Evolutionary conservation across 805 yeast species (phyloP), one percentile per base, ranked within the genome.

Genomic region (Candida suzukii): DNA sequence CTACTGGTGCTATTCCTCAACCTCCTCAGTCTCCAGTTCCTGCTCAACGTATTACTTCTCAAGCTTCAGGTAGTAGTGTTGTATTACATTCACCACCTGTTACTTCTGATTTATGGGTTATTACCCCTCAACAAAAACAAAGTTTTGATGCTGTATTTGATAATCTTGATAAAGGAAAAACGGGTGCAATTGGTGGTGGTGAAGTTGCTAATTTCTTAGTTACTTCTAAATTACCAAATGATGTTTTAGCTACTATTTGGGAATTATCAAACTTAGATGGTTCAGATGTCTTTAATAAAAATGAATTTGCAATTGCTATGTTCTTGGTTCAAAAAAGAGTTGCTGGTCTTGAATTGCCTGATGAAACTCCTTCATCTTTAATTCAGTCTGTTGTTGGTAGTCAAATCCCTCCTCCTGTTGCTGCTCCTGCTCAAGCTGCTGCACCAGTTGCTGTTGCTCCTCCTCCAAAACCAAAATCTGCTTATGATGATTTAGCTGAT

Each of bases 281-380:
- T 60, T 78, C 85, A 35, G 97, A 96, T 21, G 73, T 73, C 33
- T 88, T 93, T 56, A 73, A 86, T 38, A 78, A 74, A 53, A 70
- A 77, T 48, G 99, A 93, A 60, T 93, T 93, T 60, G 80, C 95
- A 3, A 82, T 93, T 56, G 97, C 98, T 16, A 83, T 93, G 87
- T 91, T 82, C 57, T 73, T 93, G 49, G 93, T 93, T 9, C 95
- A 88, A 63, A 85, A 83, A 61, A 83, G 76, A 53, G 69, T 90
- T 44, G 73, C 84, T 2, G 98, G 98, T 17, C 51, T 53, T 42
- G 79, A 75, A 22, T 69, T 93, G 48, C 98, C 99, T 2, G 77
- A 77, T 43, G 73, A 80, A 13, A 76, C 88, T 19, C 96, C 96
- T 2, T 74, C 74, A 17, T 70, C 77, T 21, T 67, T 90, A 50